phyloP scores from a whole-genome alignment of 2,329 filamentous ascomycete species.

The Paraconiothyrium brasiliense region DNA sequence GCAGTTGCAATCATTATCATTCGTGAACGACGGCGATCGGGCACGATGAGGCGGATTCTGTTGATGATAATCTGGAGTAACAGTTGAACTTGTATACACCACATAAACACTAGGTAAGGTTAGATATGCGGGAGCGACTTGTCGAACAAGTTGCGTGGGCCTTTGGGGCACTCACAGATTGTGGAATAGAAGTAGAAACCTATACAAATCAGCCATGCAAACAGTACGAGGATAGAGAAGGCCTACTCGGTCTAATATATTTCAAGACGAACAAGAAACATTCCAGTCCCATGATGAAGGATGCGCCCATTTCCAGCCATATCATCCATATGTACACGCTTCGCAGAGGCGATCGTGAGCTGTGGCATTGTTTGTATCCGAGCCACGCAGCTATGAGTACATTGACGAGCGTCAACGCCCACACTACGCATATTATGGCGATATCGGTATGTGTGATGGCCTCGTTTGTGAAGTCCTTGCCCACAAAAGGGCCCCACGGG shows the following conservation, averaged over 20 bases:
- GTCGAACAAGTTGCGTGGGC: neutral
- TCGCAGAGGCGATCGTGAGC: constrained; percentile 37
- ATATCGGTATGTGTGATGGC: constrained; percentile 43
- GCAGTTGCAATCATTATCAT: constrained; percentile 51
- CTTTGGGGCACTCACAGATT: constrained; percentile 29
- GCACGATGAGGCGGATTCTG: constrained; percentile 48
- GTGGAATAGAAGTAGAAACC: constrained; percentile 48
- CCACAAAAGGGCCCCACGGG: constrained; percentile 32
- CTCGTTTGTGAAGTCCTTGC: constrained; percentile 31
- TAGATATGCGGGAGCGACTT: constrained; percentile 9
- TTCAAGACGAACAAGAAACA: constrained; percentile 48
- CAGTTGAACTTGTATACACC: constrained; percentile 51
- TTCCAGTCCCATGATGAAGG: constrained; percentile 55
- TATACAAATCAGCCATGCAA: constrained; percentile 18
- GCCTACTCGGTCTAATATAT: constrained; percentile 45
- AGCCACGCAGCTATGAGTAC: constrained; percentile 42
- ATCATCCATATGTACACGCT: constrained; percentile 60
- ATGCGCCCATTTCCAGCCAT: constrained; percentile 58
- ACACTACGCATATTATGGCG: constrained; percentile 43
- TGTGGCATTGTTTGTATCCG: constrained; percentile 40
- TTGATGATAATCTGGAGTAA: constrained; percentile 55
- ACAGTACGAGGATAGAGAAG: neutral
- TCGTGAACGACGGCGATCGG: constrained; percentile 40
- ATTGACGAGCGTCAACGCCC: constrained; percentile 40
- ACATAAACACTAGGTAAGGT: constrained; percentile 41